Base-by-base conservation (phyloP, 495 filamentous ascomycete genomes). In the Polyplosphaeria fusca region DNA sequence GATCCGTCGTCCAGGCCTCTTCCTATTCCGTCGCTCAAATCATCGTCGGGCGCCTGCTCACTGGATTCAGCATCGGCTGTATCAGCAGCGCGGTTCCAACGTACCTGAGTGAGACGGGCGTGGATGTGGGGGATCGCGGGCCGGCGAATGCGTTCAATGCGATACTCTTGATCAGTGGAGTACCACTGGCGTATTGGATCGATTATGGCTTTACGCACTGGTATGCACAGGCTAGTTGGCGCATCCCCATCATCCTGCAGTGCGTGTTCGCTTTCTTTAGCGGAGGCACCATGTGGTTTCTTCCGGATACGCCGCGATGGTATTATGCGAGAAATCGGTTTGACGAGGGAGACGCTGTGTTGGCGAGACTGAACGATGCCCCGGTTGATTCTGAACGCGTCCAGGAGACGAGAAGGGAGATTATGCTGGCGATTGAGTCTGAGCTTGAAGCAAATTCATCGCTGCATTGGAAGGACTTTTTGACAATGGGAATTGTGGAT, bases 231-330 rank as follows among this genome's bases (percentile, higher is more conserved):
- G 24, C 68, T 28, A 63, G 61, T 16, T 71, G 68, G 73, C 47
- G 74, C 14, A 52, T 75, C 35, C 74, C 73, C 11, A 65, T 76
- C 7, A 68, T 67, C 11, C 61, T 76, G 30, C 70, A 74, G 52
- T 53, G 63, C 18, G 37, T 70, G 32, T 73, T 73, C 45, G 66
- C 67, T n/a, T 42, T 72, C 41, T 45, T 68, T 2, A 67, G 67
- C 7, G 57, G 61, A 0, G 43, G 60, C 3, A 60, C 45, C 7
- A 71, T 71, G 52, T 65, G 64, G 26, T 64, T 70, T 42, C 55
- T 76, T 0, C 75, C 73, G 50, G 76, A 79, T 52, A 77, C 76
- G 5, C 75, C 76, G 20, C 72, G 74, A 5, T 77, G 76, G 75
- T 70, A 77, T 23, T 68, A 76, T 50, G 70, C 69, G 47, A 70